Evolutionary conservation across 176 grass and related monocot species (phyloP).

Genomic region (Olyra latifolia): DNA sequence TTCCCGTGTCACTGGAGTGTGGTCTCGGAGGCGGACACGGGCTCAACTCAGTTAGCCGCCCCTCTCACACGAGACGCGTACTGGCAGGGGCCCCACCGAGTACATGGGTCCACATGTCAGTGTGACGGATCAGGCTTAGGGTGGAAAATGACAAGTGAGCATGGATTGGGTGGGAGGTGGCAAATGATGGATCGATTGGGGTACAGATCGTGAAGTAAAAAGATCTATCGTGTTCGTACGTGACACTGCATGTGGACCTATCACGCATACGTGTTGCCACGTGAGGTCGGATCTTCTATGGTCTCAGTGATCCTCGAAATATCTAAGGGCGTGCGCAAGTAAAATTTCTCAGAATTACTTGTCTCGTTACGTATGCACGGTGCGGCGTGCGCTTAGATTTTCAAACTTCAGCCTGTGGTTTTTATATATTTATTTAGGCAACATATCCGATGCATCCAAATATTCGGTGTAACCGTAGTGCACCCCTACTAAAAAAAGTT

Average conservation of each 20-base stretch:
- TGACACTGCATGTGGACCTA: background rate
- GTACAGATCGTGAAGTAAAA: background rate
- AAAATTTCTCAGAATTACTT: too few species aligned
- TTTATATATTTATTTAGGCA: too few species aligned
- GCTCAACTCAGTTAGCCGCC: background rate
- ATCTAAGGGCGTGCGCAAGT: too few species aligned
- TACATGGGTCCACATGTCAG: background rate
- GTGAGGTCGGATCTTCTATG: background rate
- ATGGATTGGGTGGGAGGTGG: background rate
- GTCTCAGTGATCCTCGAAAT: background rate
- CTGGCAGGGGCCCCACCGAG: background rate
- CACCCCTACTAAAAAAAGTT: too few species aligned
- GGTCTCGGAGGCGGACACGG: background rate
- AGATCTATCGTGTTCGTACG: background rate
- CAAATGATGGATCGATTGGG: background rate
- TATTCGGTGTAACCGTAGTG: too few species aligned
- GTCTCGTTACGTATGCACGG: too few species aligned
- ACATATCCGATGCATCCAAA: too few species aligned
- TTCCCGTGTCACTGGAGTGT: background rate
- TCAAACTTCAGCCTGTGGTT: too few species aligned
- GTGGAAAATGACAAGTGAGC: too few species aligned
- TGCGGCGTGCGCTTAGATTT: too few species aligned
- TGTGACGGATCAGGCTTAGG: background rate
- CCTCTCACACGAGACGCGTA: background rate
- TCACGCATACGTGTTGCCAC: background rate